These are phyloP conservation scores for Penicillium lagena DNA, from an alignment of 495 filamentous ascomycete genomes.

Conservation along the genomic window DNA sequence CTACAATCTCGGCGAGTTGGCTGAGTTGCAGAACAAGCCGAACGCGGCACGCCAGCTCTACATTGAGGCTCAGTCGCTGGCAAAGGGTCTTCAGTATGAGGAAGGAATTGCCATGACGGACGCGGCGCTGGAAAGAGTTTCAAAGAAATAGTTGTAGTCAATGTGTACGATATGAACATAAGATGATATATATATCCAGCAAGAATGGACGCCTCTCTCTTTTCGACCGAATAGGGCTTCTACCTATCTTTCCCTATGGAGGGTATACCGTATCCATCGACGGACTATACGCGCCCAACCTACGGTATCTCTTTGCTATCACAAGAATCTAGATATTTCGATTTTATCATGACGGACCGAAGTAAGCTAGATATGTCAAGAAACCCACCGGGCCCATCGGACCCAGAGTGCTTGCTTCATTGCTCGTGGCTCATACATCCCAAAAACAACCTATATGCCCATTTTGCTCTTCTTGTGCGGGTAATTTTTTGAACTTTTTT, in stretches of 20 bases:
- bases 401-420: slow-evolving; percentile 29
- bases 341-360: slow-evolving; percentile 24
- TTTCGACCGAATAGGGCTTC: not conserved
- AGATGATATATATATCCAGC: not conserved
- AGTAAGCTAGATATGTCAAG: slow-evolving; percentile 35
- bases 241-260: not conserved
- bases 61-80: slow-evolving; percentile 56
- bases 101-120: slow-evolving; percentile 58
- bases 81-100: slow-evolving; percentile 55
- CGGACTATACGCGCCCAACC: too few species aligned
- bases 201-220: too few species aligned
- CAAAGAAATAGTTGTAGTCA: slow-evolving; percentile 14
- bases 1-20: slow-evolving; percentile 79
- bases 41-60: slow-evolving; percentile 51
- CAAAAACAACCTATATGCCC: slow-evolving; percentile 32
- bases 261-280: not conserved
- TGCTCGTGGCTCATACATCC: slow-evolving; percentile 48
- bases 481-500: slow-evolving; percentile 26
- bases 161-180: slow-evolving; percentile 15
- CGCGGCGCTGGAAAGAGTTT: slow-evolving; percentile 36
- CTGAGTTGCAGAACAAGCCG: slow-evolving; percentile 58
- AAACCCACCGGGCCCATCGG: slow-evolving; percentile 20
- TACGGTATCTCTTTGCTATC: slow-evolving; percentile 9
- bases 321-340: slow-evolving; percentile 33
- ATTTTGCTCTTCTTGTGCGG: slow-evolving; percentile 19